Conservation (phyloP, 1,139 yeast genomes). For the Pichia sp. region DNA sequence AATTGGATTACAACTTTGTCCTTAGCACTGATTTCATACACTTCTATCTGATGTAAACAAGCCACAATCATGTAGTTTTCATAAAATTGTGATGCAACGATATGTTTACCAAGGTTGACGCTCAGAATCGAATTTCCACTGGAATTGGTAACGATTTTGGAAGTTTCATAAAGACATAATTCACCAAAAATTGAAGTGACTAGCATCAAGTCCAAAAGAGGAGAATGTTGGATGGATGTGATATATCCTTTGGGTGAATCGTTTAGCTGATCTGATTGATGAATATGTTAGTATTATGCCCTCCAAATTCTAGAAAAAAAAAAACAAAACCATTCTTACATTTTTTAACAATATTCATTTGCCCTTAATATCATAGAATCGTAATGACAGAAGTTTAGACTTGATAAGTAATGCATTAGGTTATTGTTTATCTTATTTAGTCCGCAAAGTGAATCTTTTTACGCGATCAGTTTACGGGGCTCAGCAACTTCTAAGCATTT, state of each 20-base stretch:
- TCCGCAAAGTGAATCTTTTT: too few relatives aligned
- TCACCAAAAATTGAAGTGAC: slow-evolving; percentile 9
- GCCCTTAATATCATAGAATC: too few relatives aligned
- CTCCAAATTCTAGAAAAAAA: too few relatives aligned
- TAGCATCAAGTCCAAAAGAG: neutral
- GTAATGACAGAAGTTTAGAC: too few relatives aligned
- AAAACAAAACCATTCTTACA: too few relatives aligned
- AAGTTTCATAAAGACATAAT: slow-evolving; percentile 2
- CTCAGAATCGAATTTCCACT: neutral
- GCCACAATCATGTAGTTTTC: slow-evolving; percentile 3
- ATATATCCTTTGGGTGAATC: neutral
- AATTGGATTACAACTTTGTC: neutral
- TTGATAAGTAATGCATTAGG: too few relatives aligned
- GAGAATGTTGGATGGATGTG: neutral
- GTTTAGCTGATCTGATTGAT: neutral
- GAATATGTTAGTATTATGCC: too few relatives aligned
- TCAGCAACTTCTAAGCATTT: too few relatives aligned
- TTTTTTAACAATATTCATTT: neutral
- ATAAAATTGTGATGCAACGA: neutral
- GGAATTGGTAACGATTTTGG: neutral
- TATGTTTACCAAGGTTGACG: neutral
- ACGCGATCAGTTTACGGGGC: too few relatives aligned
- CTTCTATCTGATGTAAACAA: slow-evolving; percentile 3
- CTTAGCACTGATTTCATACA: neutral
- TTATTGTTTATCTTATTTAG: too few relatives aligned